Base-by-base conservation (phyloP, 225 moss, liverwort and hornwort genomes). In the Bryum argenteum region DNA sequence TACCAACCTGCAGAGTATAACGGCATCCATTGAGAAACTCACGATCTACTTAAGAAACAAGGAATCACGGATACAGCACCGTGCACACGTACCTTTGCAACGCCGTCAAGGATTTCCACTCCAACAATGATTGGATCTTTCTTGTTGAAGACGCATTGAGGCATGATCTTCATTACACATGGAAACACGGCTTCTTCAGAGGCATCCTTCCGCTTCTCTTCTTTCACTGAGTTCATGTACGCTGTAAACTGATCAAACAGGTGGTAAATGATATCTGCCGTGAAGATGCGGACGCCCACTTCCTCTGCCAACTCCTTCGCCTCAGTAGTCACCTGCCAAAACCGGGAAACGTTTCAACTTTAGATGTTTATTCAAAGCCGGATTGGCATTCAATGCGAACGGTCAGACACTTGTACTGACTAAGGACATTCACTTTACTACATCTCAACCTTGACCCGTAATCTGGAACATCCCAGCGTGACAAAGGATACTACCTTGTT, bases 231-330 rank as follows among this genome's bases (percentile, higher is more conserved):
- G 67, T 62, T 89, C 75, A 94, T 94, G 21, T 88, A 98, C 61
- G 91, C 90, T 68, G 92, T 94, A 71, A 98, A 98, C 61, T 94
- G 94, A 82, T 98, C 98, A 69, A 98, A 98, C 12, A 98, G 87
- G 77, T 98, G 98, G 74, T 98, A 98, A 43, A 98, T 98, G 45
- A 98, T 98, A 80, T 98, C 98, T 53, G 98, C 98, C 12, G 94
- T 98, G 54, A 98, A 98, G 54, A 98, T 94, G 68, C 91, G 91
- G 14, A 98, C 94, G 42, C 94, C 98, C n/a, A 91, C 78, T 85
- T 98, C 98, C 65, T 98, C 98, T 65, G 98, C 90, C 71, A 94
- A 71, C 74, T 98, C 92, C 79, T 94, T 94, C 6, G 98, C 98
- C 65, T 98, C 98, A 11, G 81, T 89, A 14, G 94, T 92, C 43